Evolutionary conservation across 306 rosid species (phyloP), one percentile per base, ranked within the genome.

Genomic region (Canavalia ensiformis): DNA sequence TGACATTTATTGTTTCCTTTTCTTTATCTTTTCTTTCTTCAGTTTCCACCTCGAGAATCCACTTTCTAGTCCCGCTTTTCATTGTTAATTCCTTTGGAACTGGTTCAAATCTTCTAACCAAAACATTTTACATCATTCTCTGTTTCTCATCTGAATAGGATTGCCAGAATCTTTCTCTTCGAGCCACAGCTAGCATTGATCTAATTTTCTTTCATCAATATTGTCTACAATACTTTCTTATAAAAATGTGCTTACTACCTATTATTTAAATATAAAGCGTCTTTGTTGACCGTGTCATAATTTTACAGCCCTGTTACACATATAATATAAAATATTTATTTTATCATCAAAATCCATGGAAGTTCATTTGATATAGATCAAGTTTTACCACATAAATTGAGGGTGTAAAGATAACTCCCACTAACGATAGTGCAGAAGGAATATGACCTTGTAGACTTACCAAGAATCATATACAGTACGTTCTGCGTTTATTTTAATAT

Each of bases 401-500:
- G 75, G 69, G 41, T 54, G 68, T 63, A 42, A 81, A 54, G 62
- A 55, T 52, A 67, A 66, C 28, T 44, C 63, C 85, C 70, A 74
- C 70, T 81, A 68, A 59, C 44, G 62, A 33, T 55, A 66, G 81
- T 81, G 76, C 81, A 66, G 8, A 45, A 54, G 64, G 81, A 81
- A 81, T 81, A 74, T 74, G 80, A 45, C 76, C 52, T 56, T 74
- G 52, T 6, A 56, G 76, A 75, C 45, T 81, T 69, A 29, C 76
- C 85, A 45, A 66, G 81, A 74, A 81, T 66, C 63, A 65, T 10
- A 41, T 37, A 50, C 28, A 67, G 50, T 66, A 51, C 75, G 8
- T 55, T 65, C 29, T 52, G 49, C 73, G 7, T 64, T 55, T 55
- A 11, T 51, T 73, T 54, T 12, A 8, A 3, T 47, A 7, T 51